phyloP scores from a whole-genome alignment of 768 basidiomycete genomes.

The Multifurca ochricompacta region DNA sequence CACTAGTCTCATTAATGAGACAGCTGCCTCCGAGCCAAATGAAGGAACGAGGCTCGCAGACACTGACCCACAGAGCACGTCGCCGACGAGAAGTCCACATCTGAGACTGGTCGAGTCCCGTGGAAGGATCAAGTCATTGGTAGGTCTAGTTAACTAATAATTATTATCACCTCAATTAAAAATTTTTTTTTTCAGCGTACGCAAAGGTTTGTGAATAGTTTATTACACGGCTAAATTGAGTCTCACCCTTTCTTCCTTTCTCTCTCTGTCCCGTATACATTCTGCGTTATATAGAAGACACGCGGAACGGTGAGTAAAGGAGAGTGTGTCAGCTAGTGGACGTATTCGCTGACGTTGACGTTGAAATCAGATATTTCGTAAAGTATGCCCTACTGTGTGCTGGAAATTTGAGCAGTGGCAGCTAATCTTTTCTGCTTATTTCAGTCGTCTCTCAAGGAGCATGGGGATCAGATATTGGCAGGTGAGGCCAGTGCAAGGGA shows the following conservation, averaged over 20 bases:
- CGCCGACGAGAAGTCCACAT: conserved; percentile 17
- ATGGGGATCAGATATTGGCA: conserved; percentile 46
- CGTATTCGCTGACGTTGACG: background rate
- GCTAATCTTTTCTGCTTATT: background rate
- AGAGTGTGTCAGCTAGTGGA: background rate
- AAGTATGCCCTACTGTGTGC: background rate
- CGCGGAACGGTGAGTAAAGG: conserved; percentile 14
- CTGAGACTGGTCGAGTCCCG: conserved; percentile 31
- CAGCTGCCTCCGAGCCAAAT: conserved; percentile 29
- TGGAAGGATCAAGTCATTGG: conserved; percentile 58
- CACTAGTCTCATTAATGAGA: background rate
- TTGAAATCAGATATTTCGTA: conserved; percentile 10
- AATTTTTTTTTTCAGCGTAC: background rate
- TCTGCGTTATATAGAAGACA: conserved; percentile 2
- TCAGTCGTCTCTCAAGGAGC: conserved; percentile 40
- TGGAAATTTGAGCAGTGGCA: background rate
- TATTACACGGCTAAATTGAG: no score
- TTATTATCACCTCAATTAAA: background rate
- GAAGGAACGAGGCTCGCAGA: conserved; percentile 29
- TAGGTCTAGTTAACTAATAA: conserved; percentile 22
- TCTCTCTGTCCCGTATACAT: background rate
- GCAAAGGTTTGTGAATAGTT: conserved; percentile 10
- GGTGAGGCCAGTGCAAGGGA: conserved; percentile 31
- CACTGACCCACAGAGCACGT: conserved; percentile 17
- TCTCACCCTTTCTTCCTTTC: no score